Evolutionary conservation across 768 basidiomycete genomes (phyloP), one percentile per base, ranked within the genome.

Genomic region (Lactarius quietus): DNA sequence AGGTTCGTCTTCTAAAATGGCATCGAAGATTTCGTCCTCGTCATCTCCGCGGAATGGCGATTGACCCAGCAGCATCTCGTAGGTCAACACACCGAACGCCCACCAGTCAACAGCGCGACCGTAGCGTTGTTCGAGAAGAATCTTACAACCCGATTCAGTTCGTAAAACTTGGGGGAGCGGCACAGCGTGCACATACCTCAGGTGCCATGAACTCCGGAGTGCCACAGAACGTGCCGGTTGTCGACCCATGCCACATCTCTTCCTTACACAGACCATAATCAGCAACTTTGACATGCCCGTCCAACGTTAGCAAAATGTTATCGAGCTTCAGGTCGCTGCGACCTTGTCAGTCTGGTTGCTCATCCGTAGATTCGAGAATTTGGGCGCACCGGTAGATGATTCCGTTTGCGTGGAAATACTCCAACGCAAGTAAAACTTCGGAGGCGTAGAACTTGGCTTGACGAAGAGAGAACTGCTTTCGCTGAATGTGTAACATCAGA

Each of bases 141-240:
- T 99, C 95, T 98, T 67, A 69, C 70, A 70, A 41, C 26, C 18
- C 39, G 33, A 12, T 63, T 15, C 35, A 39, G 35, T 45, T 31
- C 23, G n/a, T 31, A n/a, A 26, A 14, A 33, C 41, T 54, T 52
- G 26, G 20, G 45, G 29, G 36, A n/a, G 18, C 54, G 14, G 26
- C 53, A 54, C 28, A 58, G 48, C n/a, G 15, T 29, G 14, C 39
- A 68, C 82, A 45, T 65, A 95, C 96, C 84, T 99, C 97, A 3
- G 97, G 97, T 26, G 97, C 97, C 97, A 99, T 98, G 77, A 98
- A 98, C 75, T 99, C 97, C 0, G 97, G 97, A 20, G 97, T 99
- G 59, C 97, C 97, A 78, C 97, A 99, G 79, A 99, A 99, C 3
- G 97, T 99, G 76, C 93, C 94, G 3, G 97, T 99, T 26, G 95